A percentile compares a stretch with the other conserved stretches of the same genome.
Conservation (phyloP, 371 early-diverging fungal species). For the Rhizopus delemar region DNA sequence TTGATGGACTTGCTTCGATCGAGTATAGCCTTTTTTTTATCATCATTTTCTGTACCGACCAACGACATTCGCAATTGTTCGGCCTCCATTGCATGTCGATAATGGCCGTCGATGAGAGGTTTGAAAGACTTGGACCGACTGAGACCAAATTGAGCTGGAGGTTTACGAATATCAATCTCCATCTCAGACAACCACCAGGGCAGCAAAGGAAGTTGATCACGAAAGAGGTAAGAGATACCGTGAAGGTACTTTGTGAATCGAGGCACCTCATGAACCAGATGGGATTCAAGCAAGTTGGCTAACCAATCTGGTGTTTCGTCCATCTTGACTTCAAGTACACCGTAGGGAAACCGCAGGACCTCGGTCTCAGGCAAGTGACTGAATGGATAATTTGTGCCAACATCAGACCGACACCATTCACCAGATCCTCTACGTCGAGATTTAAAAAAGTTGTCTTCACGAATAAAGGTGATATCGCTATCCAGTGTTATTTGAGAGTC, state of each 20-base stretch:
- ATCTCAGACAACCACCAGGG: conserved; percentile 98
- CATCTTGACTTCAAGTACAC: conserved; percentile 93
- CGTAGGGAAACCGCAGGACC: conserved; percentile 94
- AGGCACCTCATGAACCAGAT: conserved; percentile 95
- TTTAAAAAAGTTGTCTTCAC: conserved; percentile 86
- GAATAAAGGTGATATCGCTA: conserved; percentile 94
- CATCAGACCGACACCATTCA: conserved; percentile 92
- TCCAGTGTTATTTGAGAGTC: conserved; percentile 97
- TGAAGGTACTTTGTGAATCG: conserved; percentile 98
- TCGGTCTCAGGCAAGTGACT: conserved; percentile 76
- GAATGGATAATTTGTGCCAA: conserved; percentile 91
- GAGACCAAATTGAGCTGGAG: conserved; percentile 57
- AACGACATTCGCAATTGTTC: conserved; percentile 35
- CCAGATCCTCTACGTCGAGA: conserved; percentile 58
- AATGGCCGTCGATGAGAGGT: conserved; percentile 51
- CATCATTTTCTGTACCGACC: background rate
- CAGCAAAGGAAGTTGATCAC: conserved; percentile 80
- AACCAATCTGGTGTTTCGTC: conserved; percentile 82
- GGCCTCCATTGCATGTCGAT: conserved; percentile 43
- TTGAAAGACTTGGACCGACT: conserved; percentile 47
- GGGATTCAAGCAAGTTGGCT: conserved; percentile 78
- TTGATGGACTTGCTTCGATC: background rate
- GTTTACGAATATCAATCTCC: conserved; percentile 86
- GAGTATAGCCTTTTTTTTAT: background rate
- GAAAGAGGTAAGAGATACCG: conserved; percentile 89